phyloP scores from a whole-genome alignment of 169 alveolate genomes.

The Perkinsus olseni region DNA sequence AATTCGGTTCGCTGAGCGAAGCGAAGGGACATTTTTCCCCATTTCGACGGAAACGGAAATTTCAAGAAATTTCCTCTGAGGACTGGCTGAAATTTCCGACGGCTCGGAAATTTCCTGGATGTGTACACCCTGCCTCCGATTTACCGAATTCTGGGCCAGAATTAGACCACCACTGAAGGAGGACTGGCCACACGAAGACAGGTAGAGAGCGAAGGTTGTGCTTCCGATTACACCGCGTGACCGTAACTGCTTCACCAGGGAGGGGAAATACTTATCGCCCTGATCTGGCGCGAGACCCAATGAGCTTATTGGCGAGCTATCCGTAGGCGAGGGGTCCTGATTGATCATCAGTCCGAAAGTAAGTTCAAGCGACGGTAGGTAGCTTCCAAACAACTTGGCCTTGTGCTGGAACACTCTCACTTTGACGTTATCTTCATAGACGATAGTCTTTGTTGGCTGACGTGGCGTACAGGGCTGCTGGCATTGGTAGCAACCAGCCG shows the following conservation, averaged over 20 bases:
- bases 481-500: not conserved
- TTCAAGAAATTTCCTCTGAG: too few relatives aligned
- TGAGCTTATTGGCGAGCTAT: not conserved
- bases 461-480: not conserved
- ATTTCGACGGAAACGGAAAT: too few relatives aligned
- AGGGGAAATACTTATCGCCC: not conserved
- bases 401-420: not conserved
- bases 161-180: not conserved
- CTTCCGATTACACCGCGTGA: not conserved
- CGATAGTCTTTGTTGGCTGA: not conserved
- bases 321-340: not conserved
- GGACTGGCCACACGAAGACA: not conserved
- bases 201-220: not conserved
- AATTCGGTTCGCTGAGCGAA: too few relatives aligned
- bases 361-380: not conserved
- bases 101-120: too few relatives aligned
- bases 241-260: not conserved
- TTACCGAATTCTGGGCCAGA: too few relatives aligned
- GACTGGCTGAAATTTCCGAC: too few relatives aligned
- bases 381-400: not conserved
- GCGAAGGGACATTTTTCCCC: too few relatives aligned
- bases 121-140: too few relatives aligned
- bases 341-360: not conserved
- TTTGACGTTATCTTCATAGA: not conserved
- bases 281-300: not conserved